Evolutionary conservation across 768 basidiomycete species (phyloP), one percentile per base, ranked within the genome.

Genomic region (Kwoniella botswanensis): DNA sequence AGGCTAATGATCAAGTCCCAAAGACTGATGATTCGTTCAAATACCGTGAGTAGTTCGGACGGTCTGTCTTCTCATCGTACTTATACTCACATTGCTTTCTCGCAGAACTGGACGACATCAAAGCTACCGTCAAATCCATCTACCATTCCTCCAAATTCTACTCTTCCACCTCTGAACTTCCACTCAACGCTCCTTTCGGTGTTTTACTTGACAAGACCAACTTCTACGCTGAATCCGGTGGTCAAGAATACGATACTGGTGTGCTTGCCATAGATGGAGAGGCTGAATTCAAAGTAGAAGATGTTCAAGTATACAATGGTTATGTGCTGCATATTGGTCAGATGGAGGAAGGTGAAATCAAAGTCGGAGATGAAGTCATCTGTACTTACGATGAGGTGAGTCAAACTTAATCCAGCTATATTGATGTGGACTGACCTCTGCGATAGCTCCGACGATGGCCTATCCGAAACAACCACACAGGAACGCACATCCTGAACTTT

Each of bases 141-240:
- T 96, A 94, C 84, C 87, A 91, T 82, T 87, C 89, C 77, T 93
- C 91, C 81, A 81, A 88, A 9, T 97, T 98, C 85, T 73, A 89
- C 44, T 77, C 83, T 11, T 90, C 92, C 0, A 93, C 94, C 4
- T 80, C 85, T 43, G 85, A 85, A 52, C 88, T 96, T 56, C 88
- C 92, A 0, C 85, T 87, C n/a, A 88, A 86, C 70, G 83, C 88
- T 4, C 83, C 87, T 7, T 93, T 99, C 82, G 97, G 97, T 54
- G 78, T 99, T 60, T 82, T 99, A 35, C 90, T 99, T 61, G 93
- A 98, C 85, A 88, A 88, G 56, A 98, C 97, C 3, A 93, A 91
- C 85, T 98, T 98, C 84, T 99, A 99, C 73, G 95, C 97, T 7
- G 97, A 99, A 85, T 88, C 93, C 46, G 97, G 97, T 78, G 97